Evolutionary conservation across 2,329 filamentous ascomycete genomes (phyloP).

Genomic region (Aspergillus terreus): DNA sequence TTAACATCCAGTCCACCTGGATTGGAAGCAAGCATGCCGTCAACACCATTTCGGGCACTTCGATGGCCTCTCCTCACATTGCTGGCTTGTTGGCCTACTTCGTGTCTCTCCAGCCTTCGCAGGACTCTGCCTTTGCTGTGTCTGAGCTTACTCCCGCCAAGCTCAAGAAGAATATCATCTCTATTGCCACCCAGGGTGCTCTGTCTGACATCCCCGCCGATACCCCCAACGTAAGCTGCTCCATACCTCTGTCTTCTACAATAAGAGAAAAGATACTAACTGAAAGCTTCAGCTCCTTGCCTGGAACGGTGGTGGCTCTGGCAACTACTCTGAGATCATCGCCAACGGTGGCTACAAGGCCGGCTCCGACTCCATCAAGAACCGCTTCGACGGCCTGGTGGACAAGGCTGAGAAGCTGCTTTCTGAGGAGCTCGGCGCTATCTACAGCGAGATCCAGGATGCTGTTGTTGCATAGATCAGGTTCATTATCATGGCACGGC

Average conservation of each 20-base stretch:
- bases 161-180: conserved; percentile 85
- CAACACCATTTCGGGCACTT: conserved; percentile 99
- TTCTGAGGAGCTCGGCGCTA: conserved; percentile 44
- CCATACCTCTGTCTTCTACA: background rate
- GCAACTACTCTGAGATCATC: conserved; percentile 84
- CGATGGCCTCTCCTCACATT: conserved; percentile 98
- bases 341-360: conserved; percentile 66
- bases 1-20: conserved; percentile 98
- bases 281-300: conserved; percentile 63
- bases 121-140: conserved; percentile 87
- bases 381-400: conserved; percentile 40
- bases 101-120: conserved; percentile 87
- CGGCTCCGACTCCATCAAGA: conserved; percentile 30
- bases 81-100: conserved; percentile 96
- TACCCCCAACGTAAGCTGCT: conserved; percentile 70
- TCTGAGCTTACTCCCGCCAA: conserved; percentile 86
- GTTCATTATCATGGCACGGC: conserved; percentile 9
- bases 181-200: conserved; percentile 72
- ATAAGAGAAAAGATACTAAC: conserved; percentile 19
- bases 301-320: conserved; percentile 96
- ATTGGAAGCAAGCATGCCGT: conserved; percentile 92
- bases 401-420: conserved; percentile 47
- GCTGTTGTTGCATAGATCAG: conserved; percentile 44
- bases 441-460: conserved; percentile 42
- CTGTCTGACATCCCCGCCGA: conserved; percentile 78